A percentile compares a stretch with the other conserved stretches of the same genome.
Evolutionary conservation across 805 yeast genomes (phyloP).

Genomic region (Nakazawaea populi): DNA sequence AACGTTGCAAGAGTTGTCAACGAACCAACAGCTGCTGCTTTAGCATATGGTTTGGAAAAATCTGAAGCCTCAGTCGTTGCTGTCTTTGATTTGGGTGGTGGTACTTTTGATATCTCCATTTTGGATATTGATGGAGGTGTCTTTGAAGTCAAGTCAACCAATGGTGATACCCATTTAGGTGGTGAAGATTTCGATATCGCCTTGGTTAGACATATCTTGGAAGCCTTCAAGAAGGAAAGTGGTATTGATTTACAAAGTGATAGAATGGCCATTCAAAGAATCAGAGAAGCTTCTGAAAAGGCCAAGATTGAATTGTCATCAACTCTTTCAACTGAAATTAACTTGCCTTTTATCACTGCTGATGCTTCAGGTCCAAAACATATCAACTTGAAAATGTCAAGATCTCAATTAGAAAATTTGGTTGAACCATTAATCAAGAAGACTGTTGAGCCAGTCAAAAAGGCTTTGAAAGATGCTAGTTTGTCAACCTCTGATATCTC

Average conservation of each 20-base stretch:
- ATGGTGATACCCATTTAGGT: constrained; percentile 93
- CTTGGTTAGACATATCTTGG: constrained; percentile 69
- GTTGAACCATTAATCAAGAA: constrained; percentile 59
- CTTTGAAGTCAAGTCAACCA: constrained; percentile 94
- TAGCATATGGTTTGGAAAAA: constrained; percentile 92
- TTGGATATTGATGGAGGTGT: constrained; percentile 97
- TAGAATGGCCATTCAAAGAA: constrained; percentile 61
- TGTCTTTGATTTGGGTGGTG: constrained; percentile 97
- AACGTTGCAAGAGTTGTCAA: constrained; percentile 85
- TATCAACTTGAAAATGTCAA: constrained; percentile 51
- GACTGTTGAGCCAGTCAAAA: constrained; percentile 68
- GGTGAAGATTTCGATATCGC: constrained; percentile 91
- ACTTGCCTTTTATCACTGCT: constrained; percentile 62
- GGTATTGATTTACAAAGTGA: constrained; percentile 49
- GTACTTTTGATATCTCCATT: constrained; percentile 96
- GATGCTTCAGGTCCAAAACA: constrained; percentile 48
- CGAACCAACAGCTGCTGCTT: constrained; percentile 92
- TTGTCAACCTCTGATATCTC: constrained; percentile 60
- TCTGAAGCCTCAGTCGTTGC: constrained; percentile 59
- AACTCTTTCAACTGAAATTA: constrained; percentile 52
- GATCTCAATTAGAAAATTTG: constrained; percentile 62
- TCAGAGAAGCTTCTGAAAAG: constrained; percentile 74
- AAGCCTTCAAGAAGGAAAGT: constrained; percentile 47
- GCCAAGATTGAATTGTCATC: constrained; percentile 73
- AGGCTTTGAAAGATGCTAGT: constrained; percentile 71